Conservation (phyloP, 2,329 filamentous ascomycete species). For the Calonectria montana region DNA sequence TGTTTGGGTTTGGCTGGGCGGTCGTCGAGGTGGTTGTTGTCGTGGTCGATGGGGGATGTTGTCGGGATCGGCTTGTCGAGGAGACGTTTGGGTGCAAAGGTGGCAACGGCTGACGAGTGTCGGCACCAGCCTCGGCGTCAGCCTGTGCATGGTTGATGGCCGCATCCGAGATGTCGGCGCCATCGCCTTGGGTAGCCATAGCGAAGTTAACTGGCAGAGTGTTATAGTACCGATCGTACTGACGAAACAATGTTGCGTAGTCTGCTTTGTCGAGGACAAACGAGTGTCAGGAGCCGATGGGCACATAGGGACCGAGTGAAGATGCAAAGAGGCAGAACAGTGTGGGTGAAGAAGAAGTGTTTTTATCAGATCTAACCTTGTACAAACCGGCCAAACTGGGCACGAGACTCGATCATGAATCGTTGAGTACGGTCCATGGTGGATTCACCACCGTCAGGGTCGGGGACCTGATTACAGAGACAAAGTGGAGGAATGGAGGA, state of each 20-base stretch:
- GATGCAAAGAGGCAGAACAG: not conserved
- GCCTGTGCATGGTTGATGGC: constrained; percentile 26
- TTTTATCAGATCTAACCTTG: constrained; percentile 41
- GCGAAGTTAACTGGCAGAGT: constrained; percentile 29
- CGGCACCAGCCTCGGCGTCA: constrained; percentile 15
- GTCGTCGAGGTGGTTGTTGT: not conserved
- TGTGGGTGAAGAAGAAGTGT: not conserved
- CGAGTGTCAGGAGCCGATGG: constrained; percentile 35
- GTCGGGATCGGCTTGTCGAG: constrained; percentile 5
- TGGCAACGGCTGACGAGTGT: constrained; percentile 37
- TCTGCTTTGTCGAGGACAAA: constrained; percentile 37
- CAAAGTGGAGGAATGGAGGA: constrained; percentile 29
- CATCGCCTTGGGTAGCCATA: constrained; percentile 38
- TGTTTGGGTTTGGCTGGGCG: not conserved
- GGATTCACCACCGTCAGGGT: constrained; percentile 23
- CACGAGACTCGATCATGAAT: constrained; percentile 36
- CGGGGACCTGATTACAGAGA: constrained; percentile 31
- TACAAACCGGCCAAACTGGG: constrained; percentile 30
- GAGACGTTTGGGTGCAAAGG: constrained; percentile 21
- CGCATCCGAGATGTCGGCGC: constrained; percentile 27
- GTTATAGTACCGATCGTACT: not conserved
- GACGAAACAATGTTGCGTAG: constrained; percentile 34
- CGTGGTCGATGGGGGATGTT: constrained; percentile 11
- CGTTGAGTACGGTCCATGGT: constrained; percentile 38
- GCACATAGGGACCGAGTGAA: constrained; percentile 16